Conservation (phyloP, 208 protist species). For the Blechomonas ayalai region DNA sequence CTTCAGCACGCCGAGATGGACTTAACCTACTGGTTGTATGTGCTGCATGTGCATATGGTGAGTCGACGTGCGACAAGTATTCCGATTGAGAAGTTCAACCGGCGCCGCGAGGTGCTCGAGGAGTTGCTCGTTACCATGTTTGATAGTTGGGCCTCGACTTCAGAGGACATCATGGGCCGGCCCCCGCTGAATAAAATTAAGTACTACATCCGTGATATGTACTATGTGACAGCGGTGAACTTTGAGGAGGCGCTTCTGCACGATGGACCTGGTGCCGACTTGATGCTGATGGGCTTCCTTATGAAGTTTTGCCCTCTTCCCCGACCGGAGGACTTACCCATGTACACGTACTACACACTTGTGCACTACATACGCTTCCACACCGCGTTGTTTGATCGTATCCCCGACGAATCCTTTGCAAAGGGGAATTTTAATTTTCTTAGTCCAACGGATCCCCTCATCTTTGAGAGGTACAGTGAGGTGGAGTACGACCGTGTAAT, state of each 20-base stretch:
- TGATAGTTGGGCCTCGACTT: conserved; percentile 75
- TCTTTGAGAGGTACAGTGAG: conserved; percentile 73
- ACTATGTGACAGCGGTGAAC: conserved; percentile 85
- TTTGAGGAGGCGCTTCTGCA: conserved; percentile 84
- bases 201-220: conserved; percentile 89
- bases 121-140: conserved; percentile 85
- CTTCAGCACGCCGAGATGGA: conserved; percentile 87
- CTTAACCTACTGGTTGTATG: conserved; percentile 85
- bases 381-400: conserved; percentile 82
- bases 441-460: conserved; percentile 65
- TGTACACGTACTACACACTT: conserved; percentile 88
- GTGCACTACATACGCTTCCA: conserved; percentile 91
- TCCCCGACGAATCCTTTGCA: conserved; percentile 74
- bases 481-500: conserved; percentile 67
- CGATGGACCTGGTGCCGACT: conserved; percentile 68
- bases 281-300: conserved; percentile 85
- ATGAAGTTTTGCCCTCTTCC: conserved; percentile 86
- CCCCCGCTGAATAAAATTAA: conserved; percentile 82
- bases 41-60: conserved; percentile 81
- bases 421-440: conserved; percentile 89
- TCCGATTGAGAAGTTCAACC: conserved; percentile 81
- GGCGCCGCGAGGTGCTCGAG: conserved; percentile 82
- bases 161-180: conserved; percentile 83
- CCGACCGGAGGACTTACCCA: conserved; percentile 80
- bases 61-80: conserved; percentile 76